Percentiles rank a stretch among this genome's conserved stretches.
Conservation (phyloP, 257 asterid genomes). For the Nicotiana tomentosiformis region DNA sequence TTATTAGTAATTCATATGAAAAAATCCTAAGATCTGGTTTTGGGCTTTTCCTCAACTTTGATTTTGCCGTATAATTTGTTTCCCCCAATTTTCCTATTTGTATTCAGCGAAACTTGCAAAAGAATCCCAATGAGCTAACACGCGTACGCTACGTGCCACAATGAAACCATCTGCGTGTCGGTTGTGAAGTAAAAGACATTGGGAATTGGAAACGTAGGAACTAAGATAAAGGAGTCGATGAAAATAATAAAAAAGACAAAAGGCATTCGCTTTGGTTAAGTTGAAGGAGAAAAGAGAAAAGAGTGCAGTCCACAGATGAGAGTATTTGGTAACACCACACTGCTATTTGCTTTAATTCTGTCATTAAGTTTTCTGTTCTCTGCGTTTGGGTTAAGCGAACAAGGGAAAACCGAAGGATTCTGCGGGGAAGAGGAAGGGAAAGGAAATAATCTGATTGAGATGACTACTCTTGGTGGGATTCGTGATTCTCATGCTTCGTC, state of each 20-base stretch:
- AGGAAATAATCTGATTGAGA: conserved; percentile 12
- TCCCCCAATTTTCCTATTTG: not conserved
- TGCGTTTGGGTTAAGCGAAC: conserved; percentile 5
- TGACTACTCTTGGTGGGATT: conserved; percentile 65
- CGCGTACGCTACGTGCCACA: not conserved
- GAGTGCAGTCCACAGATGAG: not conserved
- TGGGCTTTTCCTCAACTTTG: not conserved
- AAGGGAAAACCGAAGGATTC: conserved; percentile 25
- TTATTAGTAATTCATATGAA: too few relatives aligned
- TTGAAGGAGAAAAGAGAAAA: not conserved
- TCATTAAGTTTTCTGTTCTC: not conserved
- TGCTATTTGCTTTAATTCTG: not conserved
- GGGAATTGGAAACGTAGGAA: not conserved
- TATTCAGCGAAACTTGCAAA: not conserved
- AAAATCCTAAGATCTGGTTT: too few relatives aligned
- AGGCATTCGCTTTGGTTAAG: not conserved
- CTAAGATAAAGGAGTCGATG: not conserved
- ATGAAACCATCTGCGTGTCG: not conserved
- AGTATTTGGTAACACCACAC: not conserved
- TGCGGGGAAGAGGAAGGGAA: conserved; percentile 18
- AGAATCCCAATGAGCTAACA: not conserved
- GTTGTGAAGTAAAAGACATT: not conserved
- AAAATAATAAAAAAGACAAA: not conserved
- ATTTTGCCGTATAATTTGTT: not conserved
- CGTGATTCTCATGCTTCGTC: conserved; percentile 30